Evolutionary conservation across 331 rosid species (phyloP).

Genomic region (Acacia pycnantha): DNA sequence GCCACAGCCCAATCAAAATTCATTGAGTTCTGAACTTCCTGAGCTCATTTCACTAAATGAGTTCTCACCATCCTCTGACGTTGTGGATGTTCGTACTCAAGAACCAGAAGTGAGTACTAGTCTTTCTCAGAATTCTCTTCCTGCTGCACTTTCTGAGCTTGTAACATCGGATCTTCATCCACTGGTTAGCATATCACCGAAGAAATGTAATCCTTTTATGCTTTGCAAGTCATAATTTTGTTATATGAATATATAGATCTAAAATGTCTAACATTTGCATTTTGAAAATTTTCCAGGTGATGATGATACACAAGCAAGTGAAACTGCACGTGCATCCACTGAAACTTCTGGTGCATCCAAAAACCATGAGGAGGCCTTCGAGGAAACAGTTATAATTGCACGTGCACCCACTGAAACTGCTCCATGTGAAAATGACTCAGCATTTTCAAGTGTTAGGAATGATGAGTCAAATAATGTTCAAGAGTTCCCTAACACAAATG

Average conservation of each 20-base stretch:
- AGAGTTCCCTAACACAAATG: conserved; percentile 4
- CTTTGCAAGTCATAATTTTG: conserved; percentile 5
- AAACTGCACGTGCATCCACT: conserved; percentile 25
- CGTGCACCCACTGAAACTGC: conserved; percentile 32
- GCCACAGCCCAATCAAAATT: conserved; percentile 36
- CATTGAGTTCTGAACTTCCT: conserved; percentile 36
- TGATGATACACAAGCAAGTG: conserved; percentile 40
- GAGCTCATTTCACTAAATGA: conserved; percentile 52
- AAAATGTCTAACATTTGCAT: conserved; percentile 21
- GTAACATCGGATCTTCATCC: conserved; percentile 18
- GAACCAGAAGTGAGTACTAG: conserved; percentile 29
- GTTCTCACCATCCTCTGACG: conserved; percentile 30
- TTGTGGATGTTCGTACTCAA: conserved; percentile 19
- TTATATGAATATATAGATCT: neutral
- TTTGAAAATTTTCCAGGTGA: conserved; percentile 37
- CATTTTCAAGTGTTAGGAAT: conserved; percentile 27
- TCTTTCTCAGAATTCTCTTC: conserved; percentile 30
- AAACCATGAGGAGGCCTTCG: conserved; percentile 26
- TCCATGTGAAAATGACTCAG: conserved; percentile 21
- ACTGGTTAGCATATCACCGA: conserved; percentile 26
- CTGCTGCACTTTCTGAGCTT: conserved; percentile 32
- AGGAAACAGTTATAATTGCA: conserved; percentile 25
- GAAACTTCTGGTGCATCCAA: neutral
- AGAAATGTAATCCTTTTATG: conserved; percentile 35
- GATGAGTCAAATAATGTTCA: conserved; percentile 25